Evolutionary conservation across 1,284 basidiomycete species (phyloP).

Genomic region (Heterobasidion irregulare): DNA sequence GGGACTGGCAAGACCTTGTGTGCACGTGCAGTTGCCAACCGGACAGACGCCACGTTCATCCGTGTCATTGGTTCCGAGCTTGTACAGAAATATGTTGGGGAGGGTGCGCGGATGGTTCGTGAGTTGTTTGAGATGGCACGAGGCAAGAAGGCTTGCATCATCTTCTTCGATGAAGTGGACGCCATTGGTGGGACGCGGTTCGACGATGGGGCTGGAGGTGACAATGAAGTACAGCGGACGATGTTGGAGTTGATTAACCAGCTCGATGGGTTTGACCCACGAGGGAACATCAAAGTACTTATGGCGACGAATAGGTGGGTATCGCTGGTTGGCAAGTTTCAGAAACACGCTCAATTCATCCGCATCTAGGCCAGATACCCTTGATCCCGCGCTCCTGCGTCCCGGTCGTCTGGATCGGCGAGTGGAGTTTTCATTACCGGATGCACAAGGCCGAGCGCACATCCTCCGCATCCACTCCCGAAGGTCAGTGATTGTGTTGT

Average conservation of each 20-base stretch:
- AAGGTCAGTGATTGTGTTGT: conserved; percentile 44
- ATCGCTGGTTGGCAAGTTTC: not conserved
- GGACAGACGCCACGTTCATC: conserved; percentile 99
- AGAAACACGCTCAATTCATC: not conserved
- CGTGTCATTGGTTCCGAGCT: conserved; percentile 98
- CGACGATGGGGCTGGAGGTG: conserved; percentile 97
- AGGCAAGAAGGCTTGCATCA: conserved; percentile 98
- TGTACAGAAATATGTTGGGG: conserved; percentile 99
- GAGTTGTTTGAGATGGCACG: conserved; percentile 99
- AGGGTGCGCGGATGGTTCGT: conserved; percentile 97
- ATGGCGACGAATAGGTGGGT: conserved; percentile 94
- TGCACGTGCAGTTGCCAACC: conserved; percentile 96
- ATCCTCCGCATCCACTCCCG: conserved; percentile 96
- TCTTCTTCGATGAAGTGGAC: conserved; percentile 99
- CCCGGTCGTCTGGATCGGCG: conserved; percentile 95
- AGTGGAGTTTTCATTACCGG: conserved; percentile 93
- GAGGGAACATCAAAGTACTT: conserved; percentile 99
- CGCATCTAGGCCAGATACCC: conserved; percentile 80
- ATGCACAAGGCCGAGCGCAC: conserved; percentile 94
- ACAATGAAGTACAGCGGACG: conserved; percentile 99
- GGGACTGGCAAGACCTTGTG: conserved; percentile 99
- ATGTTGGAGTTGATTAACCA: conserved; percentile 99
- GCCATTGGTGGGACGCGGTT: conserved; percentile 99
- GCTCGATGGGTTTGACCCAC: conserved; percentile 95
- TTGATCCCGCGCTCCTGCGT: conserved; percentile 94